Evolutionary conservation across 495 filamentous ascomycete species (phyloP).

Genomic region (Hypoxylon intermedium): DNA sequence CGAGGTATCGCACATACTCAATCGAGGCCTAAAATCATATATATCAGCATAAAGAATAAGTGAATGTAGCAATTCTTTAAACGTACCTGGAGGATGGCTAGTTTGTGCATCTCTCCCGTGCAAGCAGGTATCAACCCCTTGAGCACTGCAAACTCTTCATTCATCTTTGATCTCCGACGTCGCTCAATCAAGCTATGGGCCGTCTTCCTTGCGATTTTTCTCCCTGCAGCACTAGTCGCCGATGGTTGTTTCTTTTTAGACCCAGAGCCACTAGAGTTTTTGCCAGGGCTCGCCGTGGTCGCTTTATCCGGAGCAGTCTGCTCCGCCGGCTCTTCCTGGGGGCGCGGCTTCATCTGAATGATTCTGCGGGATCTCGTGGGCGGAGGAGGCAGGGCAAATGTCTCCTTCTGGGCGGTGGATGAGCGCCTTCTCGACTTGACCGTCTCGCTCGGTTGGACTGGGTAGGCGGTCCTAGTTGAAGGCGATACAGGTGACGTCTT

Average conservation of each 20-base stretch:
- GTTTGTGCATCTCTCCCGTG: conserved; percentile 94
- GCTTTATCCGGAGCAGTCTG: conserved; percentile 24
- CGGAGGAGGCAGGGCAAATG: conserved; percentile 85
- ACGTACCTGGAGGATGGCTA: conserved; percentile 90
- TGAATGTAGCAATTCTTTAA: neutral
- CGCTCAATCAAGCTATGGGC: conserved; percentile 96
- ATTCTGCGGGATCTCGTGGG: conserved; percentile 93
- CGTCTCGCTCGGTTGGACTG: conserved; percentile 58
- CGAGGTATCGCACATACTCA: conserved; percentile 93
- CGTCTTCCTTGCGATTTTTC: conserved; percentile 94
- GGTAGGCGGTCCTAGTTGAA: conserved; percentile 59
- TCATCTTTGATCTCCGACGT: conserved; percentile 93
- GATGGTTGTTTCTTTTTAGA: conserved; percentile 73
- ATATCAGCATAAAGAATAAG: no score
- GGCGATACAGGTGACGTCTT: conserved; percentile 51
- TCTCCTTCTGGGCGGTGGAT: conserved; percentile 61
- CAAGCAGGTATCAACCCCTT: conserved; percentile 98
- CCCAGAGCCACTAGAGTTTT: conserved; percentile 46
- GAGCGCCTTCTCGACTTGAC: conserved; percentile 66
- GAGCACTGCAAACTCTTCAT: conserved; percentile 93
- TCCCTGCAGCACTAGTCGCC: conserved; percentile 78
- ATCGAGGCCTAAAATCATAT: conserved; percentile 88
- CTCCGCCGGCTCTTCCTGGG: conserved; percentile 46
- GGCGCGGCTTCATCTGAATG: conserved; percentile 91
- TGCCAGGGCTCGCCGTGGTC: conserved; percentile 25